phyloP scores from a whole-genome alignment of 2,329 filamentous ascomycete genomes.

The Rutstroemia sp. region DNA sequence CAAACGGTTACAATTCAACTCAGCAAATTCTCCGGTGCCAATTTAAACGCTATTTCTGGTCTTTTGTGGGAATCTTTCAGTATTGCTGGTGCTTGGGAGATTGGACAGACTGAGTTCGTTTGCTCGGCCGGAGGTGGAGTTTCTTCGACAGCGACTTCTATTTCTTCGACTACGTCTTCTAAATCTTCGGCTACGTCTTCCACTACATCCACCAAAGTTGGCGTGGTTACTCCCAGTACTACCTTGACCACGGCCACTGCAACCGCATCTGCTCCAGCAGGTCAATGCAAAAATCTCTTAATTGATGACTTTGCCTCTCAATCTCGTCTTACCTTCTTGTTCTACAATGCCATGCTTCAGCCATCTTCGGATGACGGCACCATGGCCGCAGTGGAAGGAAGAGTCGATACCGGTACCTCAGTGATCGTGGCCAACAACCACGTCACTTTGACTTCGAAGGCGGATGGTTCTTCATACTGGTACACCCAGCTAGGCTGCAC shows the following conservation, averaged over 20 bases:
- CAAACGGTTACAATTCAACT: slow-evolving; percentile 46
- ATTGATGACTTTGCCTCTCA: slow-evolving; percentile 57
- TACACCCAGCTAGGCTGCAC: slow-evolving; percentile 50
- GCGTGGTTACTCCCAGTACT: background rate
- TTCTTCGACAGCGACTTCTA: background rate
- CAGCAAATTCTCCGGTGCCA: slow-evolving; percentile 41
- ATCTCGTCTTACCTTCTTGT: slow-evolving; percentile 52
- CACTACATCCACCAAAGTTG: background rate
- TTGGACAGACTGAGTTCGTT: slow-evolving; percentile 41
- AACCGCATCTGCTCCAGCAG: slow-evolving; percentile 8
- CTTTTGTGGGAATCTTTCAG: slow-evolving; percentile 38
- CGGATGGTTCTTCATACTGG: slow-evolving; percentile 44
- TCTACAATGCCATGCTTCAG: slow-evolving; percentile 50
- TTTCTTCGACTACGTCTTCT: background rate
- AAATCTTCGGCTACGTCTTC: background rate
- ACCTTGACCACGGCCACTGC: background rate
- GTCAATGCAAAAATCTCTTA: slow-evolving; percentile 36
- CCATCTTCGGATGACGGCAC: slow-evolving; percentile 49
- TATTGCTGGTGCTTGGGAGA: slow-evolving; percentile 35
- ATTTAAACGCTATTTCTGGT: slow-evolving; percentile 39
- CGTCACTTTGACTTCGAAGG: slow-evolving; percentile 43
- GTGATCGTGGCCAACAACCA: slow-evolving; percentile 45
- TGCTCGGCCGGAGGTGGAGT: slow-evolving; percentile 28
- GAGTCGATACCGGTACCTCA: slow-evolving; percentile 32
- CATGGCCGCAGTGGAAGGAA: slow-evolving; percentile 32